Evolutionary conservation across 805 yeast species (phyloP), one percentile per base, ranked within the genome.

Genomic region (Debaryomyces prosopidis): DNA sequence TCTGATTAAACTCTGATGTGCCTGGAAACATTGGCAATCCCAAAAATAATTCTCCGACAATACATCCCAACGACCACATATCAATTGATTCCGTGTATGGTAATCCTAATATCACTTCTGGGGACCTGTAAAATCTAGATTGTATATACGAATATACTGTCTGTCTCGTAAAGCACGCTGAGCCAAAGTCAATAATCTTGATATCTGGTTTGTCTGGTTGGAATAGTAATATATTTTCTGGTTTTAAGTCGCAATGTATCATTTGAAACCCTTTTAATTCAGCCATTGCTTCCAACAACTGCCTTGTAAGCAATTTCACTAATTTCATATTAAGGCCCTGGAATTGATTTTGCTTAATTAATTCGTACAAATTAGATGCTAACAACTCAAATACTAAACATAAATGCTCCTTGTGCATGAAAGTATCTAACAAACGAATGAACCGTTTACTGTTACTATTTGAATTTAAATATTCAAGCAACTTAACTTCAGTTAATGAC

Each of bases 21-120:
- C 99, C 99, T 0, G 99, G 97, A 57, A 92, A 89, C 53, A 92
- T 75, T 1, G 99, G 99, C 45, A 92, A 74, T 1, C 99, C 99
- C 42, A 92, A 66, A 54, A 87, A 91, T 39, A 92, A 69, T 64
- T 94, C 99, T 1, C 94, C 95, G 28, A 89, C 81, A 41, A 94
- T 89, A 61, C 97, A 87, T 0, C 96, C 99, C 36, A 91, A 70
- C 0, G 98, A 92, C 99, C 99, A 94, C 82, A 92, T 89, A 63
- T 92, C 99, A 43, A 94, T 92, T 5, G 96, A 82, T 8, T 96
- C 81, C 0, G 96, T 87, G 60, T 94, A 92, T 4, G 96, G 96
- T 36, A 92, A 72, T 0, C 99, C 98, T 16, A 92, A 68, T 2
- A 94, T 81, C 16, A 92, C 96, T 63, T 92, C 99, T 0, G 99